Evolutionary conservation across 139 green algal species (phyloP).

Genomic region (Axilococcus clingmanii): DNA sequence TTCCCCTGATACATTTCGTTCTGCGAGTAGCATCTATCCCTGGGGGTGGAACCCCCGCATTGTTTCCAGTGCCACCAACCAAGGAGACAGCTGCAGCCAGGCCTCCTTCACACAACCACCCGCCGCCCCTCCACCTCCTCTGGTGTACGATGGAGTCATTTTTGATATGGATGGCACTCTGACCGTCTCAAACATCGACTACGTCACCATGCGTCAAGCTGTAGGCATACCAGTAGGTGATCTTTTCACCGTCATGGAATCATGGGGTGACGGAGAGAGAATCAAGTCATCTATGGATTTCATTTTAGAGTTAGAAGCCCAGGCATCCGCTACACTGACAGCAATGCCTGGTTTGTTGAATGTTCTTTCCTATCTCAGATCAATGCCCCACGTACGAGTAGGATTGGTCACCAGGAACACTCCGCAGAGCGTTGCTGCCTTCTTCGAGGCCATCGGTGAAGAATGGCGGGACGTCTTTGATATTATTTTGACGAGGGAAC

Average conservation of each 20-base stretch:
- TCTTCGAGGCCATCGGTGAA: slow-evolving; percentile 50
- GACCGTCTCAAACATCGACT: slow-evolving; percentile 54
- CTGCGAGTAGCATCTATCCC: too few relatives aligned
- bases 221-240: slow-evolving; percentile 54
- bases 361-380: slow-evolving; percentile 1
- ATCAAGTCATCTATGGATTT: slow-evolving; percentile 19
- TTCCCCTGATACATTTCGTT: too few relatives aligned
- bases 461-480: slow-evolving; percentile 44
- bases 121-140: background rate
- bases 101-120: too few relatives aligned
- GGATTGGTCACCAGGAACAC: slow-evolving; percentile 68
- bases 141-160: slow-evolving; percentile 18
- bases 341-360: slow-evolving; percentile 37
- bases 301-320: slow-evolving; percentile 63
- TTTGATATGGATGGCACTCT: slow-evolving; percentile 50
- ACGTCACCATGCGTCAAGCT: slow-evolving; percentile 44
- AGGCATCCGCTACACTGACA: slow-evolving; percentile 23
- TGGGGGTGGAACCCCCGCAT: too few relatives aligned
- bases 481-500: slow-evolving; percentile 51
- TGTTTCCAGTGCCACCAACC: too few relatives aligned
- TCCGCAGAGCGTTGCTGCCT: slow-evolving; percentile 33
- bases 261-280: slow-evolving; percentile 32
- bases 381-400: slow-evolving; percentile 28
- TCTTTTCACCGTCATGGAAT: slow-evolving; percentile 66
- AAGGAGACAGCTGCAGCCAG: too few relatives aligned